Base-by-base conservation (phyloP, 108 stramenopile species). In the Pseudonitzschia pungens region DNA sequence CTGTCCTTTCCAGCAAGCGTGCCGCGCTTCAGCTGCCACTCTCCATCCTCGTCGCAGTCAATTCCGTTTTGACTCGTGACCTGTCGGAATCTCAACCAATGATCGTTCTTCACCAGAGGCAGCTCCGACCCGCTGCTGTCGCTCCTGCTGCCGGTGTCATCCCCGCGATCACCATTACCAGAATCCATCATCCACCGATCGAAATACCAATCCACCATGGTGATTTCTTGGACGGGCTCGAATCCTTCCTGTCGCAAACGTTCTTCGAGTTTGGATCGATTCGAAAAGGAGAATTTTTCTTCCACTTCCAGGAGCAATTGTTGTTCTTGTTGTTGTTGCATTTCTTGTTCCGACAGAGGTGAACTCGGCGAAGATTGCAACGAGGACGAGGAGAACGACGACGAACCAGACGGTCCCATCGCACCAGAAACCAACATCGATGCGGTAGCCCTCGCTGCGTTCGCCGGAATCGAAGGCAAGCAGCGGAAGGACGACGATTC, bases 1-100 rank as follows among this genome's bases (percentile, higher is more conserved):
- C n/a, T n/a, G n/a, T 48, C 21, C 44, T 68, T 48, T 15, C 16
- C 29, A 12, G 18, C 18, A 18, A 18, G 1, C 15, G 28, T 26
- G 22, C 83, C 83, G 11, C 43, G 44, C 68, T 87, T 87, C 24
- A 87, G 72, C 72, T 87, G 63, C 86, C 86, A 87, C 55, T 77
- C 4, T 51, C 72, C 81, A 14, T 62, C 36, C 8, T 56, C 42
- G 56, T 52, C 53, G 29, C 57, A 31, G 4, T 58, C 57, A 14
- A 18, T 58, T 21, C 57, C 14, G 27, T 77, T 40, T 15, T 62
- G 59, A 21, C 32, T 33, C 29, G 29, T 62, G 60, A 33, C 48
- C 33, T 72, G 69, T 8, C 85, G 85, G 59, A 67, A 84, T 52
- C 86, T 68, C 66, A 87, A 59, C 86, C 86, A 87, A 36, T 54